Base-by-base conservation (phyloP, 805 yeast species). In the Sugiyamaella floridensis region DNA sequence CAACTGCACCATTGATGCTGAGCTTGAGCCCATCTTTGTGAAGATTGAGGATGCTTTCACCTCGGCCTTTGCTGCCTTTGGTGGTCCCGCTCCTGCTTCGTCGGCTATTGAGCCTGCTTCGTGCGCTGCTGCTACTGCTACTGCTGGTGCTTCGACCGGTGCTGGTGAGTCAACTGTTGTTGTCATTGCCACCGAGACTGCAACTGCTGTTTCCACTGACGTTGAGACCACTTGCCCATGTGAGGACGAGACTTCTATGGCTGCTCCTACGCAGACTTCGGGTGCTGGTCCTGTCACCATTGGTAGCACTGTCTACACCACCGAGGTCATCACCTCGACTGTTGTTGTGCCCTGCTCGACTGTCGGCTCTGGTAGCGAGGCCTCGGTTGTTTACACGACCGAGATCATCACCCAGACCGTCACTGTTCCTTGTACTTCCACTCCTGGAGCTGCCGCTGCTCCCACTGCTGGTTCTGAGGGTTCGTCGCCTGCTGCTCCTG, bases 401-500 rank as follows among this genome's bases (percentile, higher is more conserved):
- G 34, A 18, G 8, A n/a, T 34, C 29, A 42, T 18, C 15, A 29
- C 18, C n/a, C 70, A 67, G 50, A 74, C 85, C 60, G 88, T 87
- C 67, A 82, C 88, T 54, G 88, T 84, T 56, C 45, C 45, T 15
- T 48, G 44, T 14, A 19, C 46, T 43, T 8, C 29, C 19, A 16
- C 43, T 22, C 18, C 44, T 37, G 44, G 28, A 6, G 50, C 43
- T 37, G 42, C 44, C 29, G n/a, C n/a, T n/a, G 34, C 29, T 18
- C 18, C 43, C 8, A 37, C 50, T 18, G 44, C 50, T 20, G 44
- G 45, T 15, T 40, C 32, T 47, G 16, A 18, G 11, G 46, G 54
- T 44, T 43, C 50, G 2, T 68, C 66, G 1, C 75, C 76, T 16
- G 70, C 73, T 46, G 71, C 81, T 14, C 71, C 80, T 18, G 19